Evolutionary conservation across 1,284 basidiomycete genomes (phyloP).

Genomic region (Cryptococcus sp.): DNA sequence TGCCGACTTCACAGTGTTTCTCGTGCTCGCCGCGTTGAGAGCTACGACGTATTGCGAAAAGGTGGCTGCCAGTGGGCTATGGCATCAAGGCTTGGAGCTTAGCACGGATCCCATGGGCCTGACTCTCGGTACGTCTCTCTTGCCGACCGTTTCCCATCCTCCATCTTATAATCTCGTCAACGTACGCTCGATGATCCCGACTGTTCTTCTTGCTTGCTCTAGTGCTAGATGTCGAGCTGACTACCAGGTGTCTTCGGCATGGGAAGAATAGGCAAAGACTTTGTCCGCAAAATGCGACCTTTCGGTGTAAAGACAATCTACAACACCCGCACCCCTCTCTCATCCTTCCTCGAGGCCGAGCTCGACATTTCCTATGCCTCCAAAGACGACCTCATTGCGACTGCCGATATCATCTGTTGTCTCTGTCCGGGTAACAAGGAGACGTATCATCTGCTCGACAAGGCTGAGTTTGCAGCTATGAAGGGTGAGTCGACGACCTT

Average conservation of each 20-base stretch:
- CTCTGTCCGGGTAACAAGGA: conserved; percentile 27
- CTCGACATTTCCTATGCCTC: conserved; percentile 18
- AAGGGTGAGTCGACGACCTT: conserved; percentile 12
- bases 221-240: neutral
- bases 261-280: conserved; percentile 20
- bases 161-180: no score
- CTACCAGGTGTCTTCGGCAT: conserved; percentile 19
- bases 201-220: no score
- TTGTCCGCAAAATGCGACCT: conserved; percentile 14
- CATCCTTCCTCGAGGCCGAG: neutral
- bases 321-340: conserved; percentile 16
- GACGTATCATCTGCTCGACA: conserved; percentile 31
- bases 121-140: conserved; percentile 18
- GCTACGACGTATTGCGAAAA: conserved; percentile 14
- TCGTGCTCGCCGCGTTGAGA: conserved; percentile 12
- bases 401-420: conserved; percentile 31
- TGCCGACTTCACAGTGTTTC: conserved; percentile 12
- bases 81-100: conserved; percentile 13
- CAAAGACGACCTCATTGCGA: conserved; percentile 29
- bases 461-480: conserved; percentile 34
- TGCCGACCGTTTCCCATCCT: no score
- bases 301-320: conserved; percentile 25
- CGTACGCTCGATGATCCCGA: no score
- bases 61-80: conserved; percentile 9
- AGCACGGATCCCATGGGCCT: conserved; percentile 12